Evolutionary conservation across 2,329 filamentous ascomycete genomes (phyloP), one percentile per base, ranked within the genome.

Genomic region (Cryphonectria radicalis): DNA sequence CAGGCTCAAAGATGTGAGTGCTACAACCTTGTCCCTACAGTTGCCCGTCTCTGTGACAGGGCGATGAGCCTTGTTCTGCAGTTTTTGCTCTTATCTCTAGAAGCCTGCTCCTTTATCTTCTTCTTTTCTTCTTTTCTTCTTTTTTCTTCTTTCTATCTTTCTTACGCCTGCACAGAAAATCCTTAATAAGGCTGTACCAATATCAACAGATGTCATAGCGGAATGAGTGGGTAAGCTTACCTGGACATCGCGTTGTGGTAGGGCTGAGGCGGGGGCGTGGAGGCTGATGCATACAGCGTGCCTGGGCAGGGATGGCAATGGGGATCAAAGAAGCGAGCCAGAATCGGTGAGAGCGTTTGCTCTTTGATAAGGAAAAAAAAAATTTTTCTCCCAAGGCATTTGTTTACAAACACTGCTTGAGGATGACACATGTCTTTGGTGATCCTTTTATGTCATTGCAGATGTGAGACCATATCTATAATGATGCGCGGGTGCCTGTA

Each of bases 201-300:
- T 17, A 19, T 37, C 40, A 19, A 25, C 32, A 62, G 25, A 57
- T 57, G 53, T 59, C 55, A 32, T 59, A 59, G 55, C 28, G 55
- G 65, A 40, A 67, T 22, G 35, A 63, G 43, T 63, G 57, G 66
- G 25, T 63, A 69, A 63, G 59, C 67, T 69, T 53, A 57, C 46
- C 22, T 60, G 25, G 35, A 37, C 17, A n/a, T 40, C 14, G 28
- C 43, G 43, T 55, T n/a, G 59, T 37, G 66, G 60, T 69, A 69
- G 67, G 67, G 67, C 67, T 69, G 67, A 63, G 59, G 50, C 28
- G n/a, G 28, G 28, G 46, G n/a, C 57, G 59, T 37, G 55, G 66
- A 46, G 35, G 64, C 32, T 35, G 64, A n/a, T 22, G 53, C 65
- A 67, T 62, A 22, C 59, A 62, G 59, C 35, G 22, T 62, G 59